Evolutionary conservation across 2,329 filamentous ascomycete species (phyloP).

Genomic region (Arthrobotrys megalospora): DNA sequence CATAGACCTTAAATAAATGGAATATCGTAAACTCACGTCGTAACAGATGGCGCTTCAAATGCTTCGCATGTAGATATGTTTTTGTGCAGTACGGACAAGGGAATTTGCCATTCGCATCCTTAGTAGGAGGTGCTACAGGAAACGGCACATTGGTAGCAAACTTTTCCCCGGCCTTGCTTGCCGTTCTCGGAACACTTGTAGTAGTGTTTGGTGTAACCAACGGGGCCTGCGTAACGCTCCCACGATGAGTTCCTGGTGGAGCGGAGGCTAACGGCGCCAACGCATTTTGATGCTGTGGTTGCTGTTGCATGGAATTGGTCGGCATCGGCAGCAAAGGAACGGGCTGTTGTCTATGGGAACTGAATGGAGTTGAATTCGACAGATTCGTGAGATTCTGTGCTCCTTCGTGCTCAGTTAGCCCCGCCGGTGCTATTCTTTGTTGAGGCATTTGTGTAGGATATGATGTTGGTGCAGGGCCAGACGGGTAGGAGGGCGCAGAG

Average conservation of each 20-base stretch:
- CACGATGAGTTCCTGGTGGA: constrained; percentile 46
- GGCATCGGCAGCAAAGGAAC: constrained; percentile 59
- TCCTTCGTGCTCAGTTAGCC: constrained; percentile 50
- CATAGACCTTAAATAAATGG: constrained; percentile 4
- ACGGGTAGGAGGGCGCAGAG: constrained; percentile 47
- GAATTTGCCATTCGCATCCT: constrained; percentile 98
- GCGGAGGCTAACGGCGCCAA: constrained; percentile 57
- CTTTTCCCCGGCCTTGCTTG: constrained; percentile 50
- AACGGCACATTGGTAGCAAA: constrained; percentile 59
- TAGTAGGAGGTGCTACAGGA: constrained; percentile 76
- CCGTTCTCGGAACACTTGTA: constrained; percentile 40
- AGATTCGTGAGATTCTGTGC: constrained; percentile 54
- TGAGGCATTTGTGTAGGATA: constrained; percentile 58
- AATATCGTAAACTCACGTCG: constrained; percentile 76
- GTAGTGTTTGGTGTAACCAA: constrained; percentile 46
- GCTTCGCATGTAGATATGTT: constrained; percentile 97
- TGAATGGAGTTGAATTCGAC: constrained; percentile 58
- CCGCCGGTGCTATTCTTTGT: constrained; percentile 56
- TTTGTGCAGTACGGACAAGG: constrained; percentile 98
- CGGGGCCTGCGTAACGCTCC: constrained; percentile 51
- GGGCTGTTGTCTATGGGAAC: constrained; percentile 55
- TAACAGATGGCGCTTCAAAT: constrained; percentile 94
- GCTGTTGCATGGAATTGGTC: constrained; percentile 59
- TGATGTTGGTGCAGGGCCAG: constrained; percentile 54
- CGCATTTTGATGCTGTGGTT: constrained; percentile 59